Conservation (phyloP, 2,329 filamentous ascomycete genomes). For the Penicillium sclerotiorum region DNA sequence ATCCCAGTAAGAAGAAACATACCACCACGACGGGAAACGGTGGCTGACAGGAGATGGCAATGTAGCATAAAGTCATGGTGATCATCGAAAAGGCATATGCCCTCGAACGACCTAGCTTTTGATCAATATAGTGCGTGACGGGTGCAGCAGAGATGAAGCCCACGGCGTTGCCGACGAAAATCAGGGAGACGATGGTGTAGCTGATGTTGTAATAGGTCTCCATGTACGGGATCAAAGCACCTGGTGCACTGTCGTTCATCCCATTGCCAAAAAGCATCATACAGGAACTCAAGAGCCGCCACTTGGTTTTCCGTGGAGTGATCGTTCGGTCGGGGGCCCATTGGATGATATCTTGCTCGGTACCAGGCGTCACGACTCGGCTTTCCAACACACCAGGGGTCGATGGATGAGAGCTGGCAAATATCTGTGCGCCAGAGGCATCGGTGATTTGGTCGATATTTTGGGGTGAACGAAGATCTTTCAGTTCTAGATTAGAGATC, state of each 20-base stretch:
- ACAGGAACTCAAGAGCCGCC: conserved; percentile 65
- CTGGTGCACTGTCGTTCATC: conserved; percentile 73
- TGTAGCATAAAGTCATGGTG: conserved; percentile 63
- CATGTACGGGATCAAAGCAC: conserved; percentile 80
- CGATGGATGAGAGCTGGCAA: conserved; percentile 3
- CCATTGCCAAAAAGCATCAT: conserved; percentile 70
- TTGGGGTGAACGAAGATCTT: conserved; percentile 18
- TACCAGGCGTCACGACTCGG: conserved; percentile 9
- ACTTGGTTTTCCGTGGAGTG: conserved; percentile 62
- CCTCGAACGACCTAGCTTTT: conserved; percentile 65
- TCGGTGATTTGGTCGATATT: background rate
- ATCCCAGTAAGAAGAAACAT: conserved; percentile 68
- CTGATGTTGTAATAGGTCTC: conserved; percentile 74
- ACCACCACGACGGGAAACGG: conserved; percentile 70
- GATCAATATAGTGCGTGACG: conserved; percentile 65
- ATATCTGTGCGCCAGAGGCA: conserved; percentile 1
- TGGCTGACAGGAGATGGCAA: conserved; percentile 67
- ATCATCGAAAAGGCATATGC: conserved; percentile 62
- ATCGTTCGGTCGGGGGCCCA: conserved; percentile 17
- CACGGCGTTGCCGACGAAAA: conserved; percentile 76
- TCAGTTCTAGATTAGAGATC: conserved; percentile 26
- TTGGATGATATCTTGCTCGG: conserved; percentile 8
- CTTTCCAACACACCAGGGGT: conserved; percentile 17
- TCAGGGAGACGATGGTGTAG: conserved; percentile 76
- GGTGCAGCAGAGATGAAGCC: conserved; percentile 76